A percentile compares a stretch with the other conserved stretches of the same genome.
Conservation (phyloP, 2,329 filamentous ascomycete species). For the Pyrenophora tritici-repentis region DNA sequence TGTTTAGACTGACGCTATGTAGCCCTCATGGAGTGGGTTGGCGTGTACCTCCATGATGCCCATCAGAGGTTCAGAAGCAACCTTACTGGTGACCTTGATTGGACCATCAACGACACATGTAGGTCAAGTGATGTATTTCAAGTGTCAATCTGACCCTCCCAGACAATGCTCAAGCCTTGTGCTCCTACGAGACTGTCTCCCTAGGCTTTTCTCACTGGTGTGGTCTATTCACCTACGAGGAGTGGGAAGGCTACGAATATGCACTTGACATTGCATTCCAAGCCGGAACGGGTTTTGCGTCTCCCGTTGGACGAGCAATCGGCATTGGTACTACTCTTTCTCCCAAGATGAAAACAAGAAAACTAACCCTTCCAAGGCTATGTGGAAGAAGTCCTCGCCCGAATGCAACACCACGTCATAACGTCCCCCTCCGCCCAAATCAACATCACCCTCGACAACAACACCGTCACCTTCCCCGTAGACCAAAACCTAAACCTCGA, state of each 20-base stretch:
- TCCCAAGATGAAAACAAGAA: constrained; percentile 4
- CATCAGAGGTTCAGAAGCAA: constrained; percentile 63
- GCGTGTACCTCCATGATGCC: constrained; percentile 68
- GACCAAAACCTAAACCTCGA: constrained; percentile 77
- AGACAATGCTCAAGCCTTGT: constrained; percentile 72
- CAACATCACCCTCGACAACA: constrained; percentile 73
- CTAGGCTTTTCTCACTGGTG: constrained; percentile 78
- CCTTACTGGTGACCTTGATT: constrained; percentile 48
- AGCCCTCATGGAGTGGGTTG: constrained; percentile 64
- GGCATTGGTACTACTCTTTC: constrained; percentile 60
- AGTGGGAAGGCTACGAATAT: constrained; percentile 76
- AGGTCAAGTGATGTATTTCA: constrained; percentile 2
- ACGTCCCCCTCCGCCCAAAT: constrained; percentile 50
- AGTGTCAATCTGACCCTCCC: constrained; percentile 17
- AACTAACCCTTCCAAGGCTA: constrained; percentile 28
- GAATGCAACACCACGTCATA: constrained; percentile 67
- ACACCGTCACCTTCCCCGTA: constrained; percentile 70
- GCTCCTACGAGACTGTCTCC: constrained; percentile 78
- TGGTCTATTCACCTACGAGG: constrained; percentile 72
- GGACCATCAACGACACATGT: constrained; percentile 44
- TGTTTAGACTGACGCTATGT: constrained; percentile 36
- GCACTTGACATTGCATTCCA: constrained; percentile 69
- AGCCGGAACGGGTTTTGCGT: constrained; percentile 65
- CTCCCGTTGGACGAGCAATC: constrained; percentile 70
- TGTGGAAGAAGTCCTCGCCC: constrained; percentile 73